phyloP scores from a whole-genome alignment of 2,329 filamentous ascomycete species.

The Arthrobotrys sinensis region DNA sequence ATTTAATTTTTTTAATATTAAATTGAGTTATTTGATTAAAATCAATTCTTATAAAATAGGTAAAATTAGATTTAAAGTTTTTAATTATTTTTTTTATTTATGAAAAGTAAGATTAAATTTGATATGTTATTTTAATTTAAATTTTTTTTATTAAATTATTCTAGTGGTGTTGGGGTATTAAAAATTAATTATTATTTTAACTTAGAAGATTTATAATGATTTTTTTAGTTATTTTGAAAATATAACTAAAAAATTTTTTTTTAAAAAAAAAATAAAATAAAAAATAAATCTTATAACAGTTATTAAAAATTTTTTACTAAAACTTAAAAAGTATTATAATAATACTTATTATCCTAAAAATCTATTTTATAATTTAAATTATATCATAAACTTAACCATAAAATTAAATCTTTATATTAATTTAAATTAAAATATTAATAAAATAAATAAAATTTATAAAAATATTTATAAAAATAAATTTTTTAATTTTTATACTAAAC shows the following conservation, averaged over 20 bases:
- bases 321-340: constrained; percentile 9
- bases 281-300: constrained; percentile 3
- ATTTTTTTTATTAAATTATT: constrained; percentile 8
- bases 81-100: constrained; percentile 9
- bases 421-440: constrained; percentile 8
- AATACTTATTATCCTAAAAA: constrained; percentile 7
- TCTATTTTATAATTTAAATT: constrained; percentile 11
- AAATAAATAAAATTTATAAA: neutral
- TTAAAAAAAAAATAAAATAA: constrained; percentile 8
- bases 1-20: constrained; percentile 11
- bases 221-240: constrained; percentile 5
- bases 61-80: constrained; percentile 4
- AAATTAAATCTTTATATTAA: constrained; percentile 2
- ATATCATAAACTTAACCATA: neutral
- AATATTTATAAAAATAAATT: constrained; percentile 13
- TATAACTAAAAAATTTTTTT: neutral
- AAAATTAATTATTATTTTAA: constrained; percentile 9
- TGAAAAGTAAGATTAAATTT: constrained; percentile 2
- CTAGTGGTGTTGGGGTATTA: neutral
- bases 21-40: constrained; percentile 1
- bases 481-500: neutral
- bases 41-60: constrained; percentile 1
- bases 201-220: constrained; percentile 2
- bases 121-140: neutral
- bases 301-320: neutral